Evolutionary conservation across 2,329 filamentous ascomycete species (phyloP).

Genomic region (Ophiobolus disseminans): DNA sequence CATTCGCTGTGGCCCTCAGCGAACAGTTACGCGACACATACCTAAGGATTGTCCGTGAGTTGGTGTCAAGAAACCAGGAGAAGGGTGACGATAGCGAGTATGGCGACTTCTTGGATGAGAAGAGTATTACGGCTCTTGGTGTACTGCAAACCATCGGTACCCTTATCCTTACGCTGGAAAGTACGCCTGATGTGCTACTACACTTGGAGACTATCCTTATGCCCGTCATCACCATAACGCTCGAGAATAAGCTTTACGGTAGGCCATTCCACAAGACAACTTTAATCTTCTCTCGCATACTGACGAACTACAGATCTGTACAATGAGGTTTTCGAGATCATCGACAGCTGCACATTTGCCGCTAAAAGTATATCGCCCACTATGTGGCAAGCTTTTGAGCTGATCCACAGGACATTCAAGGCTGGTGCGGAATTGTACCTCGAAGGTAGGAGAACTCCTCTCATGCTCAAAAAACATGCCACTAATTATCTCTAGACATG

Average conservation of each 20-base stretch:
- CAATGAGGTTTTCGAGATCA: slow-evolving; percentile 98
- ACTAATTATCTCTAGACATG: slow-evolving; percentile 70
- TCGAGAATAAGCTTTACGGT: slow-evolving; percentile 97
- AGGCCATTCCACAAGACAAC: slow-evolving; percentile 33
- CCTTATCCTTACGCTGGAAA: slow-evolving; percentile 93
- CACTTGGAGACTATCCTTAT: slow-evolving; percentile 96
- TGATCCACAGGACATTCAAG: slow-evolving; percentile 97
- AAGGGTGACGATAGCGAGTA: slow-evolving; percentile 79
- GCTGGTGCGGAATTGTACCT: slow-evolving; percentile 95
- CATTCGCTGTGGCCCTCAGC: slow-evolving; percentile 93
- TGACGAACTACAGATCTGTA: slow-evolving; percentile 72
- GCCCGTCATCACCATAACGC: slow-evolving; percentile 93
- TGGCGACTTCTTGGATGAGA: slow-evolving; percentile 94
- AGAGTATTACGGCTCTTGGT: slow-evolving; percentile 95
- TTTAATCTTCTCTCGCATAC: slow-evolving; percentile 1
- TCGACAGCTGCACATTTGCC: slow-evolving; percentile 98
- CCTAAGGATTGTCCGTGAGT: slow-evolving; percentile 87
- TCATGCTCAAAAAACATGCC: background rate
- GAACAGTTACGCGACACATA: slow-evolving; percentile 97
- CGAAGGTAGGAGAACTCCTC: too few relatives aligned
- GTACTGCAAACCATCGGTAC: slow-evolving; percentile 98
- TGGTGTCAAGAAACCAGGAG: slow-evolving; percentile 82
- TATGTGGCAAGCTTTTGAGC: slow-evolving; percentile 98
- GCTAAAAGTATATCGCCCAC: slow-evolving; percentile 93
- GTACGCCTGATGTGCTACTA: slow-evolving; percentile 91